Conservation (phyloP, 1,284 basidiomycete species). For the Neonothopanus nambi region DNA sequence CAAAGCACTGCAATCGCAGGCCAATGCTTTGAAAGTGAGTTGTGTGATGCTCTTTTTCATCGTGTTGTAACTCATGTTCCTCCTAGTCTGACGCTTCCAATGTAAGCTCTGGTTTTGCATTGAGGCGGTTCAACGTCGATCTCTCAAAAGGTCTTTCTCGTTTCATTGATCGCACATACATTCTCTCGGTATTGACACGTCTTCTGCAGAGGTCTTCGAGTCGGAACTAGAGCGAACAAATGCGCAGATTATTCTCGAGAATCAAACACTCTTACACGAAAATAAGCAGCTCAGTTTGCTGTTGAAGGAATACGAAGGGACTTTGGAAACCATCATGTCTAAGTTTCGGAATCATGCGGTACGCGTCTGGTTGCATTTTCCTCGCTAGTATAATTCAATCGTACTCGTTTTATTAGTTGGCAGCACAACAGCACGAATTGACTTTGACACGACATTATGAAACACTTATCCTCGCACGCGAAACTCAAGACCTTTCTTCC, state of each 20-base stretch:
- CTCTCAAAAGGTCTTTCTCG: constrained; percentile 89
- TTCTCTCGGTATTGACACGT: neutral
- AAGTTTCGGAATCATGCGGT: constrained; percentile 95
- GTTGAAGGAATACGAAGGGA: constrained; percentile 93
- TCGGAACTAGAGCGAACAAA: constrained; percentile 91
- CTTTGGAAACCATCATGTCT: constrained; percentile 94
- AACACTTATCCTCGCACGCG: constrained; percentile 73
- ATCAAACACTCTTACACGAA: constrained; percentile 89
- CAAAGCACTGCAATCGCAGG: constrained; percentile 70
- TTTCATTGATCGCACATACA: too few relatives aligned
- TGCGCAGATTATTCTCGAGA: constrained; percentile 91
- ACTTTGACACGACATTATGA: constrained; percentile 93
- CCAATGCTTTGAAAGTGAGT: constrained; percentile 78
- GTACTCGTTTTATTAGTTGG: constrained; percentile 50
- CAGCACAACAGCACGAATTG: constrained; percentile 90
- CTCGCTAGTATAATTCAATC: neutral
- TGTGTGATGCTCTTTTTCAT: constrained; percentile 4
- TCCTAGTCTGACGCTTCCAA: constrained; percentile 79
- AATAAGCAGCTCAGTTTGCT: constrained; percentile 90
- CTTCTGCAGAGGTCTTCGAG: constrained; percentile 81
- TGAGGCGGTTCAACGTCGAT: constrained; percentile 93
- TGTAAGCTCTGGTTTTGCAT: constrained; percentile 75
- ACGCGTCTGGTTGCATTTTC: constrained; percentile 35
- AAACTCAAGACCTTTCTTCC: constrained; percentile 59
- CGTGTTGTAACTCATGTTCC: constrained; percentile 7